Evolutionary conservation across 2,329 filamentous ascomycete genomes (phyloP).

Genomic region (Aspergillus alliaceus): DNA sequence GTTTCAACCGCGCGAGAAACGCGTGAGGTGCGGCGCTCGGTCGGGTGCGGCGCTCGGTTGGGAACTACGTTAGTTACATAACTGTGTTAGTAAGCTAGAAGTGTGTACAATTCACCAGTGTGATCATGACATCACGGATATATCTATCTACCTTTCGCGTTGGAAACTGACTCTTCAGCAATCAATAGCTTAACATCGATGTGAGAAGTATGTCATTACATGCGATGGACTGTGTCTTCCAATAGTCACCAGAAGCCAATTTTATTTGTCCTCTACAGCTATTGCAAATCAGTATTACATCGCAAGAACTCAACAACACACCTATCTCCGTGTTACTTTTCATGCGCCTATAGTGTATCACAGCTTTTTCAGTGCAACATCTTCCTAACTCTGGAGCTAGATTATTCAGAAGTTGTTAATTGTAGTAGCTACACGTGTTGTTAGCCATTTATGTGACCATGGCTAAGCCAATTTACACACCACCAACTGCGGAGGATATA

Average conservation of each 20-base stretch:
- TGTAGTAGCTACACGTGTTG: background rate
- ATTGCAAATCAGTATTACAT: background rate
- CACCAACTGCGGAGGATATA: conserved; percentile 24
- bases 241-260: background rate
- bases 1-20: too few relatives aligned
- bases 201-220: too few relatives aligned
- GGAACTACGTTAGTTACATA: too few relatives aligned
- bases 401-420: background rate
- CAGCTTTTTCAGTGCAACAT: too few relatives aligned
- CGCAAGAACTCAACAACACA: background rate
- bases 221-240: background rate
- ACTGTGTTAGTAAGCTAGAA: background rate
- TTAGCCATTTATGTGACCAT: background rate
- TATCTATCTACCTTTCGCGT: too few relatives aligned
- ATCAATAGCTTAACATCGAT: too few relatives aligned
- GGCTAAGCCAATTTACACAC: background rate
- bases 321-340: background rate
- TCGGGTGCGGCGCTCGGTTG: too few relatives aligned
- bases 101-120: too few relatives aligned
- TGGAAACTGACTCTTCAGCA: too few relatives aligned
- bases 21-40: too few relatives aligned
- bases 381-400: background rate
- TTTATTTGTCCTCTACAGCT: background rate
- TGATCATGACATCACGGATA: background rate
- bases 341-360: background rate